Percentiles rank a stretch among this genome's conserved stretches.
These are phyloP conservation scores for Erysimum cheiranthoides DNA, from an alignment of 345 rosid genomes.

Conservation along the genomic window DNA sequence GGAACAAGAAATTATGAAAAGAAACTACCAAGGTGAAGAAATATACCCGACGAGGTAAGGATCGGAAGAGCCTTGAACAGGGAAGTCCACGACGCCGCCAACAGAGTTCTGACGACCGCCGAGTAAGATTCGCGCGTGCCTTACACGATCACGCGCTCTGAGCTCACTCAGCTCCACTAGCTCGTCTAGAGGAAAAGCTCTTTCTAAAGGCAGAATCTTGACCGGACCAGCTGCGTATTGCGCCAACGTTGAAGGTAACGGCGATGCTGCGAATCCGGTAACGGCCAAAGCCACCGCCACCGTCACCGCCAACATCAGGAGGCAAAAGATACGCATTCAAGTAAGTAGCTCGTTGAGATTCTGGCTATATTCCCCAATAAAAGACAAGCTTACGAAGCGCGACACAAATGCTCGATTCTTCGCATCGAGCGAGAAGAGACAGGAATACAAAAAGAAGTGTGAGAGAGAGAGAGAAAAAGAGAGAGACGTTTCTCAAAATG, in stretches of 20 bases:
- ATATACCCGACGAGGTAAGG: constrained; percentile 80
- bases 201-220: constrained; percentile 62
- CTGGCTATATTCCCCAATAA: constrained; percentile 8
- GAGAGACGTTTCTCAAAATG: constrained; percentile 38
- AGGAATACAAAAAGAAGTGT: constrained; percentile 32
- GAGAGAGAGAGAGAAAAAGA: constrained; percentile 30
- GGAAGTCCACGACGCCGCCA: constrained; percentile 51
- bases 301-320: constrained; percentile 39
- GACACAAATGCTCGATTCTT: constrained; percentile 42
- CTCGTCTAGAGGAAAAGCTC: constrained; percentile 67
- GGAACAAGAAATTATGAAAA: constrained; percentile 26
- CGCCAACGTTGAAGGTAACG: constrained; percentile 33
- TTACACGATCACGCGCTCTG: constrained; percentile 67
- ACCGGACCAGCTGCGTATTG: constrained; percentile 33
- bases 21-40: constrained; percentile 8
- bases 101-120: constrained; percentile 69
- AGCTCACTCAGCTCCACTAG: constrained; percentile 59
- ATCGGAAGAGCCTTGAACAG: constrained; percentile 90
- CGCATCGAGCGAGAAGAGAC: constrained; percentile 46
- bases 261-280: constrained; percentile 26
- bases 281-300: constrained; percentile 31
- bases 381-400: neutral
- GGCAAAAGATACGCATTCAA: constrained; percentile 46
- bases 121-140: constrained; percentile 79
- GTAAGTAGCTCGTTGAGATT: constrained; percentile 34